Percentiles rank a stretch among this genome's conserved stretches.
These are phyloP conservation scores for Funneliformis geosporum DNA, from an alignment of 192 early-diverging fungal species.

Conservation along the genomic window DNA sequence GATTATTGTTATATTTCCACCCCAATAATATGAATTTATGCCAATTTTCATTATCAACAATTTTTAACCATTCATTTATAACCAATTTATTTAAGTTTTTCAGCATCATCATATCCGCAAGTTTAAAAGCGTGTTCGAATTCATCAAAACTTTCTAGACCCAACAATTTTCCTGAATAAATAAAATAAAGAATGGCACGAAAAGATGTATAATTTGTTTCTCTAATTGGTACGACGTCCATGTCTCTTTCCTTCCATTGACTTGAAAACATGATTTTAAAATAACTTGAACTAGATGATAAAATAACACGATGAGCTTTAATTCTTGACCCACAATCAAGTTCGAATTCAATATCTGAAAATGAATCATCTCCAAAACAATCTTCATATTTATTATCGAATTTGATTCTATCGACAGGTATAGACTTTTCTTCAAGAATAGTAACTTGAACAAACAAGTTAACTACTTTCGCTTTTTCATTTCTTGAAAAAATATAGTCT, in stretches of 20 bases:
- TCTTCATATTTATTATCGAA: background rate
- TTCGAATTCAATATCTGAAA: constrained; percentile 19
- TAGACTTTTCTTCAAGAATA: background rate
- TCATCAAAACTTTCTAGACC: background rate
- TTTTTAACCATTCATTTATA: background rate
- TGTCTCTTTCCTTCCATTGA: background rate
- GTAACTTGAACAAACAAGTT: background rate
- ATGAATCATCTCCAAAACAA: constrained; percentile 11
- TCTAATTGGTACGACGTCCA: background rate
- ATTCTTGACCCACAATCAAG: constrained; percentile 27
- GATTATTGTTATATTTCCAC: background rate
- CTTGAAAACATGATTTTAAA: constrained; percentile 23
- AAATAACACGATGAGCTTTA: constrained; percentile 20
- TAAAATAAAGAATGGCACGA: constrained; percentile 2
- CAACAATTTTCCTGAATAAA: constrained; percentile 5
- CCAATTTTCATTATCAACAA: background rate
- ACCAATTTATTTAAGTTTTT: background rate
- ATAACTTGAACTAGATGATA: background rate
- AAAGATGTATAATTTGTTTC: constrained; percentile 11
- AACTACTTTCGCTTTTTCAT: background rate
- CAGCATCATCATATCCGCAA: constrained; percentile 26
- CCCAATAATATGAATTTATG: constrained; percentile 6
- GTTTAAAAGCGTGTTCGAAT: background rate
- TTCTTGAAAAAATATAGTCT: background rate
- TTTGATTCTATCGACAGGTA: background rate